Evolutionary conservation across 78 protist species (phyloP).

Genomic region (Blattamonas nauphoetae): DNA sequence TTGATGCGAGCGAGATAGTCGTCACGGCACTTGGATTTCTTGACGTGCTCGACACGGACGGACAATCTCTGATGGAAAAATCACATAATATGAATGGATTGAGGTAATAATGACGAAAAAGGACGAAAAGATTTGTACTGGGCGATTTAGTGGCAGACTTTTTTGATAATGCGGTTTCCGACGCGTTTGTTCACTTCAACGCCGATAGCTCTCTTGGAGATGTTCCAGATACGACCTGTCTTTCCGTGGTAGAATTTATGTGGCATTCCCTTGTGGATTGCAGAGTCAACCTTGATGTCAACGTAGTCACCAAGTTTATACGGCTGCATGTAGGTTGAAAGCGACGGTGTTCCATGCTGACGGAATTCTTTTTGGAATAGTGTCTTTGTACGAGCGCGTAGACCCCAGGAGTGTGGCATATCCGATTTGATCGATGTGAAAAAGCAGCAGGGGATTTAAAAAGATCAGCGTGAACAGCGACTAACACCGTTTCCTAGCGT

Average conservation of each 20-base stretch:
- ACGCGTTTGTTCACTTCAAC: slow-evolving; percentile 89
- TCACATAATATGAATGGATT: neutral
- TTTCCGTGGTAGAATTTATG: slow-evolving; percentile 99
- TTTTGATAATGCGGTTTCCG: slow-evolving; percentile 77
- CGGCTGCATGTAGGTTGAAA: slow-evolving; percentile 34
- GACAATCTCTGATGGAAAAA: slow-evolving; percentile 71
- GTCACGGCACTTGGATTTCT: slow-evolving; percentile 74
- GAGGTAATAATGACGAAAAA: too few relatives aligned
- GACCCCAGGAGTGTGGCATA: slow-evolving; percentile 87
- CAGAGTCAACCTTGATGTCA: slow-evolving; percentile 76
- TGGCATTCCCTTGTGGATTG: slow-evolving; percentile 97
- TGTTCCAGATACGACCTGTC: slow-evolving; percentile 97
- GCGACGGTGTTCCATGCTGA: slow-evolving; percentile 60
- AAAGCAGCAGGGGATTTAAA: too few relatives aligned
- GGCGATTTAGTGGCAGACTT: too few relatives aligned
- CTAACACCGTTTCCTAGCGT: too few relatives aligned
- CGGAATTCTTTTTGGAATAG: slow-evolving; percentile 76
- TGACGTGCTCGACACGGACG: slow-evolving; percentile 96
- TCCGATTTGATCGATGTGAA: too few relatives aligned
- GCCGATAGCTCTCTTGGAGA: slow-evolving; percentile 93
- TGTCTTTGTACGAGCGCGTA: slow-evolving; percentile 80
- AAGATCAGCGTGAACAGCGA: too few relatives aligned
- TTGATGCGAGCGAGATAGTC: slow-evolving; percentile 71
- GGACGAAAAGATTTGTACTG: too few relatives aligned
- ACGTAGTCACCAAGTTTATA: slow-evolving; percentile 85